Percentiles rank a stretch among this genome's conserved stretches.
phyloP scores from a whole-genome alignment of 441 rosid genomes.

The Isatis lusitanica region DNA sequence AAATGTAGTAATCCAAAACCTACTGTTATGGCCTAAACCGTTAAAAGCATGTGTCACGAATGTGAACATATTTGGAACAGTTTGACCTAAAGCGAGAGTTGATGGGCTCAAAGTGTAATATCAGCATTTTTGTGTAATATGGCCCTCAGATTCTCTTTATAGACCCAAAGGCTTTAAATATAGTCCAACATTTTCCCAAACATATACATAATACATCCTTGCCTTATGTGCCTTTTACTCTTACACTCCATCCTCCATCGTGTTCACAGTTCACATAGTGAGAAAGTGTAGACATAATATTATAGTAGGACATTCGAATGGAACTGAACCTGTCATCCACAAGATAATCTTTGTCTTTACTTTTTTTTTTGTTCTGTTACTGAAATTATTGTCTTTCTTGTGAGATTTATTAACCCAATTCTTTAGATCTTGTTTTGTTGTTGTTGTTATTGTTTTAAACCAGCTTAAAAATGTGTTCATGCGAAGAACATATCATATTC shows the following conservation, averaged over 20 bases:
- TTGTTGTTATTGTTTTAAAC: too few species aligned
- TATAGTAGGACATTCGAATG: neutral
- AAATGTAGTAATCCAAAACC: neutral
- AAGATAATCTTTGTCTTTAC: too few species aligned
- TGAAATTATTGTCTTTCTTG: too few species aligned
- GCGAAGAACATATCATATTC: too few species aligned
- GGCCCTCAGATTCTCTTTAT: neutral
- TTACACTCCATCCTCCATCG: neutral
- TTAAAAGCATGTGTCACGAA: neutral
- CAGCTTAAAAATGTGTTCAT: too few species aligned
- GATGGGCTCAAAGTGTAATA: neutral
- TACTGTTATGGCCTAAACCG: slow-evolving; percentile 10
- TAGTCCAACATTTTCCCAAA: neutral
- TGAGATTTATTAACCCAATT: too few species aligned
- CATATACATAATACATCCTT: neutral
- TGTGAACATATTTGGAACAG: neutral
- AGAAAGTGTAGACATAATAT: neutral
- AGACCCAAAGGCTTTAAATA: neutral
- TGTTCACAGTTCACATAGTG: neutral
- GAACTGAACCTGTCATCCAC: too few species aligned
- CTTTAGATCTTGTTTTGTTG: too few species aligned
- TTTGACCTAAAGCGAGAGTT: neutral
- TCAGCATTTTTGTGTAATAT: neutral
- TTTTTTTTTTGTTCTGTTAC: too few species aligned
- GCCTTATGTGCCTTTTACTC: neutral